Evolutionary conservation across 192 early-diverging fungal species (phyloP), one percentile per base, ranked within the genome.

Genomic region (Chytriomyces confervae): DNA sequence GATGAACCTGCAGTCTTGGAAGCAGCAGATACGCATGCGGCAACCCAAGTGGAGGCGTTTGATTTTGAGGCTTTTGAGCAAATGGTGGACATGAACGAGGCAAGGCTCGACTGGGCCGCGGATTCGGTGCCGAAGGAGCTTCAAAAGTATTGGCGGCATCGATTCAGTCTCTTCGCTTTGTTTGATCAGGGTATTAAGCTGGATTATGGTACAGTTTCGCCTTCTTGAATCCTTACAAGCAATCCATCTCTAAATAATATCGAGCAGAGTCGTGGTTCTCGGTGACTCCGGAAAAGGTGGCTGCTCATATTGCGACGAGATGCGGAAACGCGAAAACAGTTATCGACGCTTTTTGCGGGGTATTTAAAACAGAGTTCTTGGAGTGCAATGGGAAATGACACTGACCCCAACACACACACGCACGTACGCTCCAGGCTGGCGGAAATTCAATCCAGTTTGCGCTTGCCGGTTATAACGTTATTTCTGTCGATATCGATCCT

Each of bases 401-500:
- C 70, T 79, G 13, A 49, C 72, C 24, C 45, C 23, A 1, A 76
- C n/a, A 63, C 24, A 50, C 29, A 36, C 29, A 36, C 29, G 2
- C 29, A 2, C 29, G 7, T 20, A 5, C 20, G 9, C 57, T n/a
- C n/a, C n/a, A 85, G 85, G 83, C 66, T 11, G 97, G 97, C 16
- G 97, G 97, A 5, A 99, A 99, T 79, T 78, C 95, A 18, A 99
- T 99, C 79, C 95, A 98, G 83, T 98, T 99, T 89, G 96, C 97
- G 29, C 53, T 23, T 44, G 71, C 72, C 27, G 71, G 60, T 71
- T 50, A 47, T 45, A 47, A 62, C 81, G 96, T 97, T 6, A 94
- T 99, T 68, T 95, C 96, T 2, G 93, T 99, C 50, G 97, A 99
- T 69, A 93, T 97, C 65, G 93, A 95, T 75, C 89, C 91, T 7